Conservation (phyloP, 108 stramenopile genomes). For the Stephanodiscus triporus region DNA sequence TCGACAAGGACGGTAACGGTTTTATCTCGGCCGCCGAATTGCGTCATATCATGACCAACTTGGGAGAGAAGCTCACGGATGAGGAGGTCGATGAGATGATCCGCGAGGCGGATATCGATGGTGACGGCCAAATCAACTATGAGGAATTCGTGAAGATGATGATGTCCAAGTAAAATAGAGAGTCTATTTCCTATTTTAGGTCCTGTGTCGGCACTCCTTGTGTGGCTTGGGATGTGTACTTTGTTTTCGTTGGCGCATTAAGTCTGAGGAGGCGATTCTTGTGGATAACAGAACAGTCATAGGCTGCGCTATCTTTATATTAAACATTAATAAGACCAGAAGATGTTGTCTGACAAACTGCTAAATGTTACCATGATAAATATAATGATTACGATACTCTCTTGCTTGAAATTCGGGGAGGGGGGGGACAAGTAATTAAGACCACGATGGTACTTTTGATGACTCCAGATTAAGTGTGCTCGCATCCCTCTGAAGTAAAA, state of each 20-base stretch:
- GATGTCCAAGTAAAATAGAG: slow-evolving; percentile 92
- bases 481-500: background rate
- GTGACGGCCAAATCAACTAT: slow-evolving; percentile 99
- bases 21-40: slow-evolving; percentile 99
- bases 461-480: no score
- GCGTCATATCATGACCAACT: slow-evolving; percentile 99
- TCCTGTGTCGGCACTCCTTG: background rate
- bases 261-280: background rate
- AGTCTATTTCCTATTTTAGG: background rate
- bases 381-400: no score
- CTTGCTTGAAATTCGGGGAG: background rate
- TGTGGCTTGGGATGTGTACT: background rate
- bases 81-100: slow-evolving; percentile 99
- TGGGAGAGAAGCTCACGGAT: slow-evolving; percentile 99
- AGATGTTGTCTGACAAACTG: background rate
- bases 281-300: background rate
- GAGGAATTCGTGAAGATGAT: slow-evolving; percentile 99
- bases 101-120: slow-evolving; percentile 99
- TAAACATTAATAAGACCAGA: background rate
- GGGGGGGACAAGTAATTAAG: background rate
- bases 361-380: background rate
- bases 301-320: background rate
- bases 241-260: background rate
- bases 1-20: slow-evolving; percentile 99
- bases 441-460: no score